Evolutionary conservation across 2,329 filamentous ascomycete species (phyloP).

Genomic region (Colletotrichum limetticola): DNA sequence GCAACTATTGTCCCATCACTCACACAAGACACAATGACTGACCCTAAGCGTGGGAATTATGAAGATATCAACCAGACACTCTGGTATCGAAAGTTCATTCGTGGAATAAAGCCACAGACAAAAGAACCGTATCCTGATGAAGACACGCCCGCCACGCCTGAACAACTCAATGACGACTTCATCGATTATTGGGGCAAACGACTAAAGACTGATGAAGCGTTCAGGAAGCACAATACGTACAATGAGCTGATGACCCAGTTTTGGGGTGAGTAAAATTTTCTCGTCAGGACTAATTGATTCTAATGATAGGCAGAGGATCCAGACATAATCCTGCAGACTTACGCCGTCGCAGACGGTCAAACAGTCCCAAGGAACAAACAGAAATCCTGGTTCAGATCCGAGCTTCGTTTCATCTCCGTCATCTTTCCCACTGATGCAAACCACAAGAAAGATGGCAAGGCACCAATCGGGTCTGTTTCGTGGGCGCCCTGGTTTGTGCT

Average conservation of each 20-base stretch:
- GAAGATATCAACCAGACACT: not conserved
- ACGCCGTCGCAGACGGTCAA: not conserved
- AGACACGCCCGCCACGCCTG: not conserved
- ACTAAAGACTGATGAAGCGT: not conserved
- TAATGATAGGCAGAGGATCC: not conserved
- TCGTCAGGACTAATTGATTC: not conserved
- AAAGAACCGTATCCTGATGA: not conserved
- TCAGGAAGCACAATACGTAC: not conserved
- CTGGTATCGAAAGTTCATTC: not conserved
- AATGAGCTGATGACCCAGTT: not conserved
- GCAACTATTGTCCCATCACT: not conserved
- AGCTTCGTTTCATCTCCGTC: not conserved
- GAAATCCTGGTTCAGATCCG: not conserved
- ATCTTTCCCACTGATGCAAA: not conserved
- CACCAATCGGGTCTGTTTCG: not conserved
- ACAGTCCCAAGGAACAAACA: not conserved
- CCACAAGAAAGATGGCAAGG: not conserved
- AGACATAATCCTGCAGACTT: not conserved
- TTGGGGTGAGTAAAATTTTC: not conserved
- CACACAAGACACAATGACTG: not conserved
- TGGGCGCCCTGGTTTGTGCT: not conserved
- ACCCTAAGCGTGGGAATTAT: not conserved
- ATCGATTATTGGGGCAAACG: not conserved
- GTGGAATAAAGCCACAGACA: not conserved
- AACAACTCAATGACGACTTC: not conserved